Evolutionary conservation across 225 moss, liverwort and hornwort genomes (phyloP), one percentile per base, ranked within the genome.

Genomic region (Polytrichum formosum): DNA sequence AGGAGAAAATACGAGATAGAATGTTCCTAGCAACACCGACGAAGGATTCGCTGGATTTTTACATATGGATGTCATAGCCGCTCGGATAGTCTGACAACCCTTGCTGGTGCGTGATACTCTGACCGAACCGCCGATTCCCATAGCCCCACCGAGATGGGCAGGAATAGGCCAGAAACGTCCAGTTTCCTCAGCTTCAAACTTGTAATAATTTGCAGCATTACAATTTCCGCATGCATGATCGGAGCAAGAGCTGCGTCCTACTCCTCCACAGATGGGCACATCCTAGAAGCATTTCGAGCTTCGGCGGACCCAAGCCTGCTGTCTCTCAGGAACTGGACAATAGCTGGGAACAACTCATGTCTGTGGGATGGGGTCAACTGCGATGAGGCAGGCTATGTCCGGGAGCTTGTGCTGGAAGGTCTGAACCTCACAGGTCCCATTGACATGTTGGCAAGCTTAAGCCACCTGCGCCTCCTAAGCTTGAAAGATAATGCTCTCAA

Each of bases 331-430:
- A 82, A 87, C 53, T 93, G 88, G 88, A 87, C 37, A 20, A 78
- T 78, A 74, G 69, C 72, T 4, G 76, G 89, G 33, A 85, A 89
- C 1, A 90, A 90, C 33, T 66, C 63, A 4, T 29, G 55, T 5
- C 63, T 31, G 35, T 88, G 90, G 90, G 71, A 26, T 61, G 88
- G 90, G 54, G 72, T 90, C 7, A 77, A 63, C 26, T 93, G 92
- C 59, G 76, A 76, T 56, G 74, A 65, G 10, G 87, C 53, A 17
- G 90, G 83, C 5, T 72, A 73, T 54, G 88, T 93, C 70, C 72
- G 65, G 26, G 82, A 82, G 63, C 67, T 93, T 18, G 71, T 73
- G 20, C 63, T 90, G 63, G 83, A 87, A 56, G 70, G 79, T 22
- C 62, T 81, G 74, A 75, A 82, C 63, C 84, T 90, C 6, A 67